A percentile compares a stretch with the other conserved stretches of the same genome.
Evolutionary conservation across 208 protist species (phyloP).

Genomic region (Leishmania mexicana): DNA sequence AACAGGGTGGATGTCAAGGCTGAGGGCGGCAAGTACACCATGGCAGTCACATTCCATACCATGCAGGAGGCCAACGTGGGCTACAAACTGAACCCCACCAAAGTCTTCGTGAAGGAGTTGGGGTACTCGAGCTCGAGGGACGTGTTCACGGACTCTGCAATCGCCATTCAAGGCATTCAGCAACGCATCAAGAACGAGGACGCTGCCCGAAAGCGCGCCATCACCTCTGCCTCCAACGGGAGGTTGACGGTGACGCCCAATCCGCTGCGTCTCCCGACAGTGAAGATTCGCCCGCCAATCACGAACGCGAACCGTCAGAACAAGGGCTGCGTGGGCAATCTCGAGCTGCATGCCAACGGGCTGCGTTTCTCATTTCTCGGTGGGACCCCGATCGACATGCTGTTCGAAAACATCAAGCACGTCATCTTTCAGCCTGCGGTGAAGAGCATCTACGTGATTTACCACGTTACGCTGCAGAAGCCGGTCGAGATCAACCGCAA

Average conservation of each 20-base stretch:
- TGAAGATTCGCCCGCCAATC: conserved; percentile 92
- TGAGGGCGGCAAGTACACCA: conserved; percentile 72
- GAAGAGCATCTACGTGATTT: conserved; percentile 91
- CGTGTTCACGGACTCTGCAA: conserved; percentile 60
- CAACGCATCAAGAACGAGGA: conserved; percentile 83
- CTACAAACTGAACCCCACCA: conserved; percentile 83
- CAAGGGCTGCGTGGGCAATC: conserved; percentile 83
- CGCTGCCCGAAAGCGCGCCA: conserved; percentile 50
- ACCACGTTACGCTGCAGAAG: conserved; percentile 97
- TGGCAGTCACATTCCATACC: conserved; percentile 92
- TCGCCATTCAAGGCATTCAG: conserved; percentile 66
- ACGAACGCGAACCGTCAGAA: conserved; percentile 64
- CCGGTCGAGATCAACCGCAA: conserved; percentile 97
- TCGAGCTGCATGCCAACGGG: conserved; percentile 97
- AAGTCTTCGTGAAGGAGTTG: conserved; percentile 91
- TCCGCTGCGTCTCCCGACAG: conserved; percentile 73
- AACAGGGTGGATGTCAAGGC: conserved; percentile 91
- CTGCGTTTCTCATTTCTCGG: conserved; percentile 93
- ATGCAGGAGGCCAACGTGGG: conserved; percentile 81
- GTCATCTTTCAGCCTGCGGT: conserved; percentile 97
- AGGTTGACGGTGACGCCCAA: conserved; percentile 51
- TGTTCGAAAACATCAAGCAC: conserved; percentile 97
- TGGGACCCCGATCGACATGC: conserved; percentile 86
- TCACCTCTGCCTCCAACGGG: conserved; percentile 46
- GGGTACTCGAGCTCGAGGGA: conserved; percentile 63